Base-by-base conservation (phyloP, 148 eudicot species). In the Amaranthus hypochondriacus region DNA sequence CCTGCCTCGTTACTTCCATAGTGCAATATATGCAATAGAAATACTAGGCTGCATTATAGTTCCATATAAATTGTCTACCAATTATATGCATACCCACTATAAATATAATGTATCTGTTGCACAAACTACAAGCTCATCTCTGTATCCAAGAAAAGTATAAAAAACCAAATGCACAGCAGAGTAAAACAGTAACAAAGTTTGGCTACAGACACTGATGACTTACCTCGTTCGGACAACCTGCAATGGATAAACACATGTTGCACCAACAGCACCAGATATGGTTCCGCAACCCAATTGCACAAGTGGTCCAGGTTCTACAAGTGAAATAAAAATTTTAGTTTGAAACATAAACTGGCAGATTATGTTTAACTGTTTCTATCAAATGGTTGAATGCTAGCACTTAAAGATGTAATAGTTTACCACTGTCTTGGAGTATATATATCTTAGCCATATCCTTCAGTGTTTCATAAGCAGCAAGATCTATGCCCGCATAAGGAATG, bases 141-240 rank as follows among this genome's bases (percentile, higher is more conserved):
- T 28, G 39, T 28, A 28, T 28, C 39, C 39, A 28, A 28, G 39
- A 28, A 28, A 28, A 28, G 39, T 28, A 28, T 28, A 28, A 0
- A 28, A 28, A 28, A 28, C 39, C 39, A 28, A 28, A 28, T 28
- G 2, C 39, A 28, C 39, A 28, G 39, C 39, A 28, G 39, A 28
- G 39, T 7, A 6, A 66, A 9, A 68, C 44, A 68, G 5, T 14
- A 10, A 39, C 11, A 59, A 61, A 12, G 13, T 58, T 56, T 47
- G 14, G 55, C 68, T 15, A 61, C 52, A 63, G 14, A 4, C 46
- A 70, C 15, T 2, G 47, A 57, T 7, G 15, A 28, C 73, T 70
- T 84, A 91, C 98, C 98, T 94, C 50, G 98, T 94, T 82, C 98
- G 87, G 81, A 94, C 83, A 70, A 94, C 98, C 80, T 94, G 98